These are phyloP conservation scores for Globisporangium ultimum DNA, from an alignment of 352 stramenopile genomes.

Conservation along the genomic window DNA sequence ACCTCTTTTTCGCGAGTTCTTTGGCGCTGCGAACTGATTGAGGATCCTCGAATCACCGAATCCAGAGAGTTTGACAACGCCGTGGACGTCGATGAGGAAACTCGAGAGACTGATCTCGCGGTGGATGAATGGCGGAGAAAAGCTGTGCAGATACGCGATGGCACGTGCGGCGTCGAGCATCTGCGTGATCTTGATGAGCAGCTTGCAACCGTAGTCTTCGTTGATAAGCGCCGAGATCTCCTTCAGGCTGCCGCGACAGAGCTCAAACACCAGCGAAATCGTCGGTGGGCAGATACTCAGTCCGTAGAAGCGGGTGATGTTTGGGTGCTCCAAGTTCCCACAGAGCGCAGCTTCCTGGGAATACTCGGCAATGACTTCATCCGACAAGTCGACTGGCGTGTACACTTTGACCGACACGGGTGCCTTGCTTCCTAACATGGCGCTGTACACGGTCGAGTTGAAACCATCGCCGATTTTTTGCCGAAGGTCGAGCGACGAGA, in stretches of 20 bases:
- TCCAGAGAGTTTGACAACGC: conserved; percentile 61
- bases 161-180: conserved; percentile 63
- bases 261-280: conserved; percentile 67
- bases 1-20: neutral
- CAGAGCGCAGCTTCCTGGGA: conserved; percentile 59
- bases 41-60: conserved; percentile 63
- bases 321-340: conserved; percentile 53
- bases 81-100: conserved; percentile 62
- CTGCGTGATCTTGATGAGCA: conserved; percentile 52
- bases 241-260: conserved; percentile 55
- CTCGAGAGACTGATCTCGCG: conserved; percentile 72
- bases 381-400: conserved; percentile 50
- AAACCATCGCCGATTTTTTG: conserved; percentile 41
- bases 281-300: conserved; percentile 62
- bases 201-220: conserved; percentile 39
- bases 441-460: conserved; percentile 50
- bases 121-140: conserved; percentile 67
- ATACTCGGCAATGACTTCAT: conserved; percentile 52
- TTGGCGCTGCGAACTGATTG: conserved; percentile 13
- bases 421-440: conserved; percentile 35
- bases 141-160: conserved; percentile 72
- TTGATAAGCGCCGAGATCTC: conserved; percentile 35
- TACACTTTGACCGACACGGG: conserved; percentile 71
- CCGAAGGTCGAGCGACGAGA: conserved; percentile 53
- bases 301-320: conserved; percentile 56